Conservation (phyloP, 2,329 filamentous ascomycete genomes). For the Pezicula neosporulosa region DNA sequence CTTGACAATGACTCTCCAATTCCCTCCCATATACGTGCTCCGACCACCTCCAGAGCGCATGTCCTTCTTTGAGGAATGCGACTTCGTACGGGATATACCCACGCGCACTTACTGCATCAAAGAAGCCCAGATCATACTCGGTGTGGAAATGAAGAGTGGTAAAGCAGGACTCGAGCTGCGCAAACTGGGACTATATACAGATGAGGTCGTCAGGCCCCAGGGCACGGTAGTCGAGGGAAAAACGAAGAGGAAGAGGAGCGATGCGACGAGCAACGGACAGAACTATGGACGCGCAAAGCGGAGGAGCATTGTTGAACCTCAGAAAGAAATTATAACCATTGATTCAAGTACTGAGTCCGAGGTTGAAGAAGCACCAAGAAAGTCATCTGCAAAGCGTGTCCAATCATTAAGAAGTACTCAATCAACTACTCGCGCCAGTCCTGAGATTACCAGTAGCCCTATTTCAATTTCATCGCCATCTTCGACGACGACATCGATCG, state of each 20-base stretch:
- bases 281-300: conserved; percentile 6
- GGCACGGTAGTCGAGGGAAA: background rate
- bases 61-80: conserved; percentile 55
- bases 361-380: conserved; percentile 6
- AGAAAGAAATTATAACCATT: conserved; percentile 15
- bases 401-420: background rate
- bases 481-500: background rate
- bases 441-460: background rate
- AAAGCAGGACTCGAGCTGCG: conserved; percentile 78
- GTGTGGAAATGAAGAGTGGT: conserved; percentile 65
- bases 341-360: conserved; percentile 33
- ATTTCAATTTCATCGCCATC: background rate
- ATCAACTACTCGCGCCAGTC: background rate
- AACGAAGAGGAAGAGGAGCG: conserved; percentile 11
- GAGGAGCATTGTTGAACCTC: conserved; percentile 29
- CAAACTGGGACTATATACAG: conserved; percentile 50
- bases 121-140: conserved; percentile 73
- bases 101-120: conserved; percentile 65
- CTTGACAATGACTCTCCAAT: conserved; percentile 14
- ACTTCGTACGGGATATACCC: conserved; percentile 61
- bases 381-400: conserved; percentile 1
- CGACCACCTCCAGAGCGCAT: conserved; percentile 8
- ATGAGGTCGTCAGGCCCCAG: background rate
- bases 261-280: background rate
- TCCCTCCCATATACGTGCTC: conserved; percentile 62